These are phyloP conservation scores for Urochloa ruziziensis DNA, from an alignment of 176 grass and related monocot genomes.

Conservation along the genomic window DNA sequence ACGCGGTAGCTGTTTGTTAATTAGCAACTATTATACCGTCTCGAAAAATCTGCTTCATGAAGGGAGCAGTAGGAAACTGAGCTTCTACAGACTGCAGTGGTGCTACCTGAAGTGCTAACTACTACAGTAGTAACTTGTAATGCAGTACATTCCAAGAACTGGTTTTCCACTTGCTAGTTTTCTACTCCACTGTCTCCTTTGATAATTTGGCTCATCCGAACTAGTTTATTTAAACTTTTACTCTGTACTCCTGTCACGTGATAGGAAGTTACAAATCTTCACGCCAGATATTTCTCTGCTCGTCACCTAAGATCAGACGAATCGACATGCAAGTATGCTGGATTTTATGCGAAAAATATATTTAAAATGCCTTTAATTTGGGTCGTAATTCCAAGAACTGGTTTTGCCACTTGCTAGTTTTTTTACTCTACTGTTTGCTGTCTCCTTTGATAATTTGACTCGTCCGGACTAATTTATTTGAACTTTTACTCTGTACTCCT, in stretches of 20 bases:
- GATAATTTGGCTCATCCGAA: constrained; percentile 2
- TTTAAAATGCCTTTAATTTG: neutral
- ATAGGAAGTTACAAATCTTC: neutral
- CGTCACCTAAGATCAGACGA: neutral
- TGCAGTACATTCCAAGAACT: constrained; percentile 31
- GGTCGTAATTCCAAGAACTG: constrained; percentile 12
- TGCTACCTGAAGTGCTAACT: neutral
- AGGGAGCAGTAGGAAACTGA: neutral
- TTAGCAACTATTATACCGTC: neutral
- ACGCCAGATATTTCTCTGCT: neutral
- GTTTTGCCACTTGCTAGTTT: too few relatives aligned
- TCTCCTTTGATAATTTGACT: neutral
- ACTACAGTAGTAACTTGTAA: too few relatives aligned
- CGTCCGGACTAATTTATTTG: constrained; percentile 10
- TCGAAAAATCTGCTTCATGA: neutral
- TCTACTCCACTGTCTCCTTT: neutral
- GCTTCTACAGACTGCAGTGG: neutral
- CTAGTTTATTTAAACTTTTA: constrained; percentile 14
- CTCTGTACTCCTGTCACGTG: constrained; percentile 1
- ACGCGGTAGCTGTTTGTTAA: neutral
- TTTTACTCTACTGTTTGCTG: neutral
- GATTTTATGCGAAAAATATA: neutral
- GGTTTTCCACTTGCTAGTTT: neutral
- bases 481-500: constrained; percentile 3
- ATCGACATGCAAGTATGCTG: neutral